phyloP scores from a whole-genome alignment of 345 rosid genomes.

The Eucalyptus brandiana region DNA sequence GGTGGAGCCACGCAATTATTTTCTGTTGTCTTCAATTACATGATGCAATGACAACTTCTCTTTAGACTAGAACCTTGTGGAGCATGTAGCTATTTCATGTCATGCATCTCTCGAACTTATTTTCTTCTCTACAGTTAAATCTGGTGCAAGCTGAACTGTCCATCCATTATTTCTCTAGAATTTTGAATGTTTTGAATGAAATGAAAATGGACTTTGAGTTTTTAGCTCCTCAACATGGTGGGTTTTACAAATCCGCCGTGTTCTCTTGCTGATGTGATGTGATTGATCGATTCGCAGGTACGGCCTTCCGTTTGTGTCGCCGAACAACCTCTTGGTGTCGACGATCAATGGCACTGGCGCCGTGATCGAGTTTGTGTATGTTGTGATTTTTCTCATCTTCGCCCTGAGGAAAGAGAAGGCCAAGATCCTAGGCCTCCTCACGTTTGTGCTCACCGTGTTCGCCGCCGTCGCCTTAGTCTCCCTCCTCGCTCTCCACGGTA shows the following conservation, averaged over 20 bases:
- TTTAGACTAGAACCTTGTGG: not conserved
- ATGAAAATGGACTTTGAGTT: not conserved
- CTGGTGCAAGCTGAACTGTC: not conserved
- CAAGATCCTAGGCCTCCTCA: slow-evolving; percentile 55
- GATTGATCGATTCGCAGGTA: slow-evolving; percentile 31
- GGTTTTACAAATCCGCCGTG: not conserved
- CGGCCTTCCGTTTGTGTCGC: slow-evolving; percentile 85
- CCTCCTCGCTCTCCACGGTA: slow-evolving; percentile 56
- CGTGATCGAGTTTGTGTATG: slow-evolving; percentile 54
- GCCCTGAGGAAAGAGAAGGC: slow-evolving; percentile 72
- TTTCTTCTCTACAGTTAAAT: not conserved
- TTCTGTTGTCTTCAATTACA: not conserved
- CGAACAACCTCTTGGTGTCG: slow-evolving; percentile 62
- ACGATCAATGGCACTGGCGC: slow-evolving; percentile 86
- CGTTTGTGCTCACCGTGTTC: slow-evolving; percentile 40
- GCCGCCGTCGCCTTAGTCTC: slow-evolving; percentile 52
- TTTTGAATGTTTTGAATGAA: not conserved
- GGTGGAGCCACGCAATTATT: not conserved
- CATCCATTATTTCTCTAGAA: not conserved
- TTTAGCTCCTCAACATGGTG: not conserved
- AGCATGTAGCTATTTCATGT: not conserved
- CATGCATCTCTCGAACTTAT: not conserved
- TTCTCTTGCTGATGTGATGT: not conserved
- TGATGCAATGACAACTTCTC: not conserved
- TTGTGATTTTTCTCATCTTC: slow-evolving; percentile 42